phyloP scores from a whole-genome alignment of 1,284 basidiomycete genomes.

The Pisolithus thermaeus region DNA sequence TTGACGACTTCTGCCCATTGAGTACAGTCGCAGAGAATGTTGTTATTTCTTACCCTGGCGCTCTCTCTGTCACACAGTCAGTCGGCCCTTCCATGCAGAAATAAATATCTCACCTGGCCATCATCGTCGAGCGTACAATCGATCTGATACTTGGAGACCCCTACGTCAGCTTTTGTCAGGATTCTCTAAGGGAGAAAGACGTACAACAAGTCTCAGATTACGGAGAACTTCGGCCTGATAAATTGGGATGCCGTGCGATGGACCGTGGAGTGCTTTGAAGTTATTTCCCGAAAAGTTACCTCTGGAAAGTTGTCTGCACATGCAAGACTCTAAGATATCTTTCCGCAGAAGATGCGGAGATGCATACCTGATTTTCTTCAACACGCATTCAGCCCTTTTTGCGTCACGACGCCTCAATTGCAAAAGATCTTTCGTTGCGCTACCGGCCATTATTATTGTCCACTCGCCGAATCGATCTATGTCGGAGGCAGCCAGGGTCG shows the following conservation, averaged over 20 bases:
- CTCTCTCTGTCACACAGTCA: background rate
- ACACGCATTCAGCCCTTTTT: background rate
- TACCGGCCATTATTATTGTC: conserved; percentile 39
- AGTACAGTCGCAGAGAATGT: background rate
- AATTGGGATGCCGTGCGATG: conserved; percentile 42
- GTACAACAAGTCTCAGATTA: conserved; percentile 39
- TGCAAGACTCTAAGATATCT: background rate
- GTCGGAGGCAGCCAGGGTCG: conserved; percentile 20
- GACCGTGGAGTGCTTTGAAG: conserved; percentile 16
- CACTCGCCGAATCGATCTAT: conserved; percentile 45
- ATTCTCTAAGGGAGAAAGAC: background rate
- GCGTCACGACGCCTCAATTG: conserved; percentile 22
- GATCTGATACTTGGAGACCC: conserved; percentile 22
- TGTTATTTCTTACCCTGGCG: background rate
- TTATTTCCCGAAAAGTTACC: background rate
- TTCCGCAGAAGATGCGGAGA: background rate
- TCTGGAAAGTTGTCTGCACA: background rate
- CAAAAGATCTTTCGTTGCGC: conserved; percentile 37
- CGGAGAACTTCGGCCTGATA: conserved; percentile 60
- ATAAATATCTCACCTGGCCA: background rate
- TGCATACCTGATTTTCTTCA: background rate
- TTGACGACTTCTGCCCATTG: conserved; percentile 41
- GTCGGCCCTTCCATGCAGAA: background rate
- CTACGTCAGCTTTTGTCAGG: background rate
- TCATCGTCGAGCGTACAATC: conserved; percentile 21